Percentiles rank a stretch among this genome's conserved stretches.
Conservation (phyloP, 202 grass and related monocot species). For the Elaeis oleifera region DNA sequence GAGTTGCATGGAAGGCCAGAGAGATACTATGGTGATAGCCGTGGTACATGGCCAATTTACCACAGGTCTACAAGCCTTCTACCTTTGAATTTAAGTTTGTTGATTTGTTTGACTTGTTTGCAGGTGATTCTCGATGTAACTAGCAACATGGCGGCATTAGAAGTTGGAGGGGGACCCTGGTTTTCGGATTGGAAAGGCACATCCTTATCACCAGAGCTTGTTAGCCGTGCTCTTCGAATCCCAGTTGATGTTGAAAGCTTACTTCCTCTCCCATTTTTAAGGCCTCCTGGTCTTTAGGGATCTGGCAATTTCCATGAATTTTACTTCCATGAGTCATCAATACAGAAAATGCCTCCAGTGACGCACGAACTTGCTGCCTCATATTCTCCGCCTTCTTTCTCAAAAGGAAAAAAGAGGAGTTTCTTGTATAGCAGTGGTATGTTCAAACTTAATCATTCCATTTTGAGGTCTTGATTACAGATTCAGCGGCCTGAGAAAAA, state of each 20-base stretch:
- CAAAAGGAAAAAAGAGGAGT: too few relatives aligned
- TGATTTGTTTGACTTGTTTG: slow-evolving; percentile 2
- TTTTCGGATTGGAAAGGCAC: slow-evolving; percentile 69
- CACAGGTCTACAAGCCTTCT: neutral
- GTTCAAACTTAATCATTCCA: too few relatives aligned
- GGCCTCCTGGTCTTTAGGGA: slow-evolving; percentile 67
- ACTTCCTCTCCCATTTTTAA: slow-evolving; percentile 54
- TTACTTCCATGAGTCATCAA: too few relatives aligned
- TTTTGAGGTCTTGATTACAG: too few relatives aligned
- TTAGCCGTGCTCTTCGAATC: slow-evolving; percentile 38
- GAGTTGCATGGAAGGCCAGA: slow-evolving; percentile 4
- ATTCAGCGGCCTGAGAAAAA: too few relatives aligned
- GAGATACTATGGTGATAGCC: neutral
- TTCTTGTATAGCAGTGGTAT: too few relatives aligned
- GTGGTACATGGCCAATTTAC: neutral
- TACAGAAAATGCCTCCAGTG: too few relatives aligned
- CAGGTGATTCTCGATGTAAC: slow-evolving; percentile 73
- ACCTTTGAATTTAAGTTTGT: neutral
- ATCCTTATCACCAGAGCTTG: slow-evolving; percentile 31
- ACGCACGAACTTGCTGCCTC: too few relatives aligned
- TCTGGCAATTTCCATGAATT: neutral
- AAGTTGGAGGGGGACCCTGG: slow-evolving; percentile 91
- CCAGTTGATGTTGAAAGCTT: slow-evolving; percentile 56
- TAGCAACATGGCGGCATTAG: slow-evolving; percentile 82
- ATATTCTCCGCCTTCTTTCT: too few relatives aligned